A percentile compares a stretch with the other conserved stretches of the same genome.
phyloP scores from a whole-genome alignment of 2,329 filamentous ascomycete genomes.

The Didymella sp. region DNA sequence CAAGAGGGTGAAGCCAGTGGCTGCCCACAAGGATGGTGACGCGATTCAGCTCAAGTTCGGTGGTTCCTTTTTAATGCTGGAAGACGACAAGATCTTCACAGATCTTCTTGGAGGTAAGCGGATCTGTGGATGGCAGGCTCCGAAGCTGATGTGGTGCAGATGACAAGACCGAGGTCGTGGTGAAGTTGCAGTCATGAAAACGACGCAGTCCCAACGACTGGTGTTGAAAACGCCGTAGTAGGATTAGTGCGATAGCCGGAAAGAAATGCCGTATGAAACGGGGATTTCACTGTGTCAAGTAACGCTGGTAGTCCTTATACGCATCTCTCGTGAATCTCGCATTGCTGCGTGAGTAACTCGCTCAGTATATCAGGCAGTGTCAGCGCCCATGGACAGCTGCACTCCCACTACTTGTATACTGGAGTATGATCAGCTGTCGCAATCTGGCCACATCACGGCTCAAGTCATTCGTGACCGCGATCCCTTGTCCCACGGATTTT shows the following conservation, averaged over 20 bases:
- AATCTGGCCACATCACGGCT: not conserved
- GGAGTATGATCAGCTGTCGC: not conserved
- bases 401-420: not conserved
- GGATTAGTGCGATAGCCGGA: not conserved
- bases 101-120: constrained; percentile 28
- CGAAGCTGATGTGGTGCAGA: constrained; percentile 9
- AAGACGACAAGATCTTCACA: constrained; percentile 27
- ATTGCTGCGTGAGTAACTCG: not conserved
- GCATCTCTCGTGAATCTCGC: not conserved
- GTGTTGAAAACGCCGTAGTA: not conserved
- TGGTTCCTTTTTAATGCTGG: constrained; percentile 23
- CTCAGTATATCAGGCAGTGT: not conserved
- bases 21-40: constrained; percentile 27
- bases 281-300: not conserved
- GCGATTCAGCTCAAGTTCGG: constrained; percentile 28
- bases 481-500: not conserved
- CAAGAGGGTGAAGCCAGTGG: constrained; percentile 23
- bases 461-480: too few species aligned
- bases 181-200: constrained; percentile 19
- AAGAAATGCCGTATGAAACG: not conserved
- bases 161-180: constrained; percentile 12
- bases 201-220: not conserved
- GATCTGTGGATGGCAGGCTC: not conserved
- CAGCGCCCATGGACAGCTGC: not conserved
- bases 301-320: not conserved